These are phyloP conservation scores for Teunomyces stri DNA, from an alignment of 805 yeast species.

Conservation along the genomic window DNA sequence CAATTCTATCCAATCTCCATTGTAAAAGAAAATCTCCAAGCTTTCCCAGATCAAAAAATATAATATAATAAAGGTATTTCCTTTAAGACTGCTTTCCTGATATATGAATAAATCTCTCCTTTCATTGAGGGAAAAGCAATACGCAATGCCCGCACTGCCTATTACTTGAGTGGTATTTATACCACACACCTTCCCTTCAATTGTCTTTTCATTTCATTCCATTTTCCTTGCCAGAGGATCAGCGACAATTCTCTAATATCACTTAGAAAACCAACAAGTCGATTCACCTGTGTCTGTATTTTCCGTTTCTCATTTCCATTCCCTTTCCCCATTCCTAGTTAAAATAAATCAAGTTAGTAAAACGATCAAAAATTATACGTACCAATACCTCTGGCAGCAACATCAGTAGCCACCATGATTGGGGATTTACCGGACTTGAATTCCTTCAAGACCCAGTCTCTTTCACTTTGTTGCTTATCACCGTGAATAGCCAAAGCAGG, in stretches of 20 bases:
- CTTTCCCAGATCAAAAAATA: constrained; percentile 3
- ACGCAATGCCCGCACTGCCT: constrained; percentile 3
- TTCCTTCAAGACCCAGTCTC: constrained; percentile 97
- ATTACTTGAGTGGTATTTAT: neutral
- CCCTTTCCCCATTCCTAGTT: constrained; percentile 2
- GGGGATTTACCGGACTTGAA: constrained; percentile 92
- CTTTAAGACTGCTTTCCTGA: constrained; percentile 2
- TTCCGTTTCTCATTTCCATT: neutral
- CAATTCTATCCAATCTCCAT: constrained; percentile 2
- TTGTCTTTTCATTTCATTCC: neutral
- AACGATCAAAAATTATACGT: constrained; percentile 46
- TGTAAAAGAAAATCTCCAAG: constrained; percentile 3
- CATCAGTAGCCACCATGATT: constrained; percentile 98
- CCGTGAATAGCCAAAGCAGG: constrained; percentile 99
- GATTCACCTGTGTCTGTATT: constrained; percentile 1
- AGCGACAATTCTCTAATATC: neutral
- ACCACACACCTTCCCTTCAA: constrained; percentile 3
- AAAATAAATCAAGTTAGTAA: constrained; percentile 18
- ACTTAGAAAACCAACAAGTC: constrained; percentile 7
- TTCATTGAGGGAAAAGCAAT: constrained; percentile 1
- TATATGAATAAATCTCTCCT: constrained; percentile 3
- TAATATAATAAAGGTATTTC: constrained; percentile 2
- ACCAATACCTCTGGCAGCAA: constrained; percentile 99
- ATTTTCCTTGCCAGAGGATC: neutral
- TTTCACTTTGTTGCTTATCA: constrained; percentile 95